Evolutionary conservation across 2,329 filamentous ascomycete genomes (phyloP), one percentile per base, ranked within the genome.

Genomic region (Cyphellophora europaea): DNA sequence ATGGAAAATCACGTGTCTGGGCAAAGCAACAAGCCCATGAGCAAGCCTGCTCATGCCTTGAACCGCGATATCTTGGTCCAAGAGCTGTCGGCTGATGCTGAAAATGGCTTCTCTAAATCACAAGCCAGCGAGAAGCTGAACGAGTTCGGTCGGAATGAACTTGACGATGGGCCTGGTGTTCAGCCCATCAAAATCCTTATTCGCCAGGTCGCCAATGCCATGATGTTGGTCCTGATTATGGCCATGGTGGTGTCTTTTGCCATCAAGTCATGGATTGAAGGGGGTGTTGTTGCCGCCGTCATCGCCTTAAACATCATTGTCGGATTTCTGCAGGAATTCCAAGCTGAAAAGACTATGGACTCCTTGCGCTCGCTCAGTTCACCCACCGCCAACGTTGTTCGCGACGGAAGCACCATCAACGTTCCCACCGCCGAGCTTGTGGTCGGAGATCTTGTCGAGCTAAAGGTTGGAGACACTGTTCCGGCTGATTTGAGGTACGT

Each of bases 181-280:
- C 72, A 52, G 69, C 77, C 80, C 66, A 77, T 69, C 49, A 87
- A 79, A 49, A 82, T 82, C 41, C 58, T 83, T 14, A 61, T 81
- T 32, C 65, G 70, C 19, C 78, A 83, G 51, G 63, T 82, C 35
- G 76, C 75, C 40, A 82, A 82, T 55, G 77, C 77, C 11, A 73
- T 82, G 72, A 81, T 74, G 45, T 54, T 82, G 55, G 78, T 62
- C 35, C 60, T 78, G 33, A 70, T 74, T 34, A 59, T 71, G 36
- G 72, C 67, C 37, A 77, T 76, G 70, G 63, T 58, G 28, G 67
- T 73, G 34, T 72, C 66, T 32, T 74, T 72, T 42, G 71, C 64
- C 27, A 76, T 75, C 38, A 54, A 63, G 40, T 74, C 72, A 8
- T 77, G 65, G 57, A 76, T 77, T 38, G 72, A 77, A 54, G 72